Evolutionary conservation across 2,329 filamentous ascomycete genomes (phyloP).

Genomic region (Penicillium sclerotiorum): DNA sequence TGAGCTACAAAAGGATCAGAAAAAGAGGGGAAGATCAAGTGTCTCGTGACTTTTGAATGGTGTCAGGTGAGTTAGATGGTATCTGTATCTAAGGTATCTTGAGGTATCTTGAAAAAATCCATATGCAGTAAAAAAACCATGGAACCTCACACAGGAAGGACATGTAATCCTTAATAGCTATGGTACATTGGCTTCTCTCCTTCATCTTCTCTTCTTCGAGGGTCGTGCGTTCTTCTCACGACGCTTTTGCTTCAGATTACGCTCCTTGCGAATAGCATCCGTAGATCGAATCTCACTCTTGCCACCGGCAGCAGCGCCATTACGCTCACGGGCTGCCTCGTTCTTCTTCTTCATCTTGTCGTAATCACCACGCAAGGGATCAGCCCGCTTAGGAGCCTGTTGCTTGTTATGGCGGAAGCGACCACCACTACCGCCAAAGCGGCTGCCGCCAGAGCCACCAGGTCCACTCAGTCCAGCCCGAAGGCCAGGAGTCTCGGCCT

Average conservation of each 20-base stretch:
- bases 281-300: slow-evolving; percentile 80
- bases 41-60: no score
- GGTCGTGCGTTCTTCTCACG: slow-evolving; percentile 89
- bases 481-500: slow-evolving; percentile 63
- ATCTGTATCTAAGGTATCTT: no score
- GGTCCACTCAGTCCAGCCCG: slow-evolving; percentile 30
- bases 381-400: slow-evolving; percentile 87
- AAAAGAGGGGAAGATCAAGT: no score
- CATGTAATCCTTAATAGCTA: no score
- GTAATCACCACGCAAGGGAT: slow-evolving; percentile 90
- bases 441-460: slow-evolving; percentile 20
- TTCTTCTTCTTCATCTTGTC: slow-evolving; percentile 87
- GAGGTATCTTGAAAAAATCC: no score
- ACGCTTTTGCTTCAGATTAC: slow-evolving; percentile 74
- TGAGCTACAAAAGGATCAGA: no score
- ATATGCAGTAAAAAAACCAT: no score
- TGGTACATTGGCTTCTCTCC: background rate
- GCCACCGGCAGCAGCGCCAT: slow-evolving; percentile 57
- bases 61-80: no score
- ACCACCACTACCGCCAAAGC: slow-evolving; percentile 44
- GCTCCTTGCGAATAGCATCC: slow-evolving; percentile 81
- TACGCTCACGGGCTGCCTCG: slow-evolving; percentile 77
- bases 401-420: slow-evolving; percentile 85
- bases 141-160: no score
- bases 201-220: slow-evolving; percentile 58